Percentiles rank a stretch among this genome's conserved stretches.
Evolutionary conservation across 2,329 filamentous ascomycete genomes (phyloP).

Genomic region (Xylariaceae sp.): DNA sequence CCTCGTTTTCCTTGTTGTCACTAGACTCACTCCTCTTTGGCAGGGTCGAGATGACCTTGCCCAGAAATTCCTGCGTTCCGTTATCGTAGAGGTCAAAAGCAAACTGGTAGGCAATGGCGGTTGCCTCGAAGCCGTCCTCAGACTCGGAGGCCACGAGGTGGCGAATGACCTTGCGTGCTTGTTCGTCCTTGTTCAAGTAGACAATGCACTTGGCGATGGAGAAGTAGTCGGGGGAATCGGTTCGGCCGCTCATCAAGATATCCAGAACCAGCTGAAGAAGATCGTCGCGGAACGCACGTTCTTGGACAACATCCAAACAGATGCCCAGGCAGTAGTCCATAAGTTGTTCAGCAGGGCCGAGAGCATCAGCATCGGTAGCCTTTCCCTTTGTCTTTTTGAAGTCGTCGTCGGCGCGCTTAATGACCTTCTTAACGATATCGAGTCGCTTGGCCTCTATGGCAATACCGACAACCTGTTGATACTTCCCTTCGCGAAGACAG

Average conservation of each 20-base stretch:
- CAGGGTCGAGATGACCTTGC: constrained; percentile 79
- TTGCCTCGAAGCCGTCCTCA: constrained; percentile 52
- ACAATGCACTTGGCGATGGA: constrained; percentile 97
- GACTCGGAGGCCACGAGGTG: constrained; percentile 79
- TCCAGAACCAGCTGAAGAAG: constrained; percentile 91
- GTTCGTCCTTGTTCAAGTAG: constrained; percentile 85
- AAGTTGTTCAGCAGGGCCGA: constrained; percentile 75
- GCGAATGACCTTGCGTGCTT: constrained; percentile 81
- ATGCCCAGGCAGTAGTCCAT: constrained; percentile 96
- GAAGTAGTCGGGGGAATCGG: constrained; percentile 86
- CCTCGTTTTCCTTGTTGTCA: constrained; percentile 46
- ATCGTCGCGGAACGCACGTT: constrained; percentile 76
- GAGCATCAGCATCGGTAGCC: constrained; percentile 45
- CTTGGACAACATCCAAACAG: constrained; percentile 97
- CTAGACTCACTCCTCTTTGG: constrained; percentile 49
- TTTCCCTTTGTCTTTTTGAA: constrained; percentile 69
- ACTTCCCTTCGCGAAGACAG: constrained; percentile 80
- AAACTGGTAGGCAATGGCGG: constrained; percentile 91
- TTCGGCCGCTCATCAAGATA: constrained; percentile 80
- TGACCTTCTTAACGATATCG: constrained; percentile 79
- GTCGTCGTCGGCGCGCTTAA: constrained; percentile 83
- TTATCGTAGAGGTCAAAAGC: constrained; percentile 98
- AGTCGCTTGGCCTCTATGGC: constrained; percentile 92
- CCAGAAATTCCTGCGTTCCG: constrained; percentile 92
- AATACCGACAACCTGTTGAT: constrained; percentile 94